phyloP scores from a whole-genome alignment of 2,329 filamentous ascomycete species.

The Diaporthe batatas region DNA sequence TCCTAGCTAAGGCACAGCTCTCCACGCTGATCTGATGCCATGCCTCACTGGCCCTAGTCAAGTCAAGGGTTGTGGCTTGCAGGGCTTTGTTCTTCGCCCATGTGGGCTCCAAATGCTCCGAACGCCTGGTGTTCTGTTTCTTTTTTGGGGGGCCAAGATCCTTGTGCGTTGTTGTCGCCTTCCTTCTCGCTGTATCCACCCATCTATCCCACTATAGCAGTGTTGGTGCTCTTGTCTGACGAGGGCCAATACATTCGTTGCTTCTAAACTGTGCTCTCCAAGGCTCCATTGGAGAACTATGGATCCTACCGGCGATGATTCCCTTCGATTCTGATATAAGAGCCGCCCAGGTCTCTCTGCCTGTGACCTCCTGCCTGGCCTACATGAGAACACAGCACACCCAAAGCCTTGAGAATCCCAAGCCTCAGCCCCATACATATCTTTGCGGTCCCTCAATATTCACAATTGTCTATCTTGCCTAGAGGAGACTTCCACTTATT shows the following conservation, averaged over 20 bases:
- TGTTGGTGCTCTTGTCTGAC: conserved; percentile 23
- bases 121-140: conserved; percentile 6
- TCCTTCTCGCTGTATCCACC: conserved; percentile 21
- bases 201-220: conserved; percentile 2
- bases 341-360: not conserved
- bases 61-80: conserved; percentile 15
- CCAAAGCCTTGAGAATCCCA: not conserved
- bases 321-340: conserved; percentile 31
- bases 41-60: not conserved
- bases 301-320: conserved; percentile 2
- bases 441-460: not conserved
- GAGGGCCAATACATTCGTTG: conserved; percentile 18
- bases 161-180: conserved; percentile 19
- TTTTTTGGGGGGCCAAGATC: conserved; percentile 23
- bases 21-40: conserved; percentile 17
- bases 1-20: conserved; percentile 11
- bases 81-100: conserved; percentile 31
- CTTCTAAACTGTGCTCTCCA: not conserved
- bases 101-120: conserved; percentile 21
- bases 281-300: conserved; percentile 4
- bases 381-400: not conserved
- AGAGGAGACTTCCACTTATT: not conserved
- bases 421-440: not conserved
- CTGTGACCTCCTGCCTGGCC: not conserved
- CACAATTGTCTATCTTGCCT: not conserved